Evolutionary conservation across 1,139 yeast genomes (phyloP).

Genomic region (Tardiomyces digboiensis): DNA sequence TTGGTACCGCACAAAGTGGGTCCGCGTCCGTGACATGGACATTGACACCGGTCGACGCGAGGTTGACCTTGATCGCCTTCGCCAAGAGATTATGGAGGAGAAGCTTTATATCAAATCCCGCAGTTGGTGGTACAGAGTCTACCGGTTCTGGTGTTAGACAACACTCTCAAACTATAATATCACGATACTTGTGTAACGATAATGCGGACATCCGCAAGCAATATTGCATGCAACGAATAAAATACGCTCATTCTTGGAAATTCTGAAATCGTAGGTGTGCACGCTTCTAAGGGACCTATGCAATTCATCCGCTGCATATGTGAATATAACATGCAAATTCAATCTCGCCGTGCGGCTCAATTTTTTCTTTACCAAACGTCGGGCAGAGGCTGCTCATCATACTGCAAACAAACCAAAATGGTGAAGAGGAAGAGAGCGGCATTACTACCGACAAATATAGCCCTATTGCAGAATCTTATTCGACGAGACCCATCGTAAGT

Average conservation of each 20-base stretch:
- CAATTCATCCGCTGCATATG: too few relatives aligned
- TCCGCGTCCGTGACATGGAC: conserved; percentile 40
- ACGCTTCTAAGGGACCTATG: too few relatives aligned
- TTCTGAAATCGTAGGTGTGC: too few relatives aligned
- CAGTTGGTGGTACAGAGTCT: conserved; percentile 28
- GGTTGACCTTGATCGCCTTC: conserved; percentile 38
- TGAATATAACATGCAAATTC: too few relatives aligned
- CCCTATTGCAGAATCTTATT: conserved; percentile 82
- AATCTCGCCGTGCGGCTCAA: not conserved
- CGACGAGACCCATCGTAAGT: conserved; percentile 65
- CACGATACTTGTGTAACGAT: not conserved
- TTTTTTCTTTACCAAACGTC: not conserved
- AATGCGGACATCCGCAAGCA: not conserved
- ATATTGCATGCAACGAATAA: not conserved
- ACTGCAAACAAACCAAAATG: conserved; percentile 47
- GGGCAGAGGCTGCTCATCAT: too few relatives aligned
- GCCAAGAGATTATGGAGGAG: conserved; percentile 39
- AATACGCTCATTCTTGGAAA: too few relatives aligned
- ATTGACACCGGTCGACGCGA: conserved; percentile 40
- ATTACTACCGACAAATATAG: conserved; percentile 82
- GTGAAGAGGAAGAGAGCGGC: conserved; percentile 88
- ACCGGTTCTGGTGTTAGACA: conserved; percentile 36
- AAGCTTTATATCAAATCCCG: conserved; percentile 26
- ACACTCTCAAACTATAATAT: not conserved
- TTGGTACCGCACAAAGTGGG: conserved; percentile 31